Percentiles rank a stretch among this genome's conserved stretches.
Evolutionary conservation across 78 protist genomes (phyloP).

Genomic region (Guillardia theta): DNA sequence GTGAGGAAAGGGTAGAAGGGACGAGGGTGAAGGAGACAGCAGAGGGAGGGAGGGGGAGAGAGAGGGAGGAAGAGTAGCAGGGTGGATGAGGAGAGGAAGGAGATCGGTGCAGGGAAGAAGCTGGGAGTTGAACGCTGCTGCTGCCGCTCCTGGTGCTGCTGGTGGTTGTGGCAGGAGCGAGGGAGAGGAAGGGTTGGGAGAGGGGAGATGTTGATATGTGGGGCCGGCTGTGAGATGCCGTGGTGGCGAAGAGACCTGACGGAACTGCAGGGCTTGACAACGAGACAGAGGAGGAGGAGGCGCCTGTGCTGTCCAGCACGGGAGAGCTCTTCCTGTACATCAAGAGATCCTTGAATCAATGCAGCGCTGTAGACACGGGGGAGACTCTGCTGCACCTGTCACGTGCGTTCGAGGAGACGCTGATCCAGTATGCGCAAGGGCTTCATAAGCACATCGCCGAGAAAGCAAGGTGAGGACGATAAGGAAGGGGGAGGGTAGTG

Average conservation of each 20-base stretch:
- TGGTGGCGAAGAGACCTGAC: too few relatives aligned
- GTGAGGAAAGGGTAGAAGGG: not conserved
- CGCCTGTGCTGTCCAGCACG: not conserved
- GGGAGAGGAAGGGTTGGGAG: too few relatives aligned
- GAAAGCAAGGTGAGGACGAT: not conserved
- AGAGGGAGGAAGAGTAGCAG: not conserved
- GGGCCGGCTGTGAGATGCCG: too few relatives aligned
- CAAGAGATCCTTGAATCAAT: not conserved
- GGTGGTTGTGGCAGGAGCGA: too few relatives aligned
- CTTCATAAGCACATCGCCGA: not conserved
- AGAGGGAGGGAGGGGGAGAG: not conserved
- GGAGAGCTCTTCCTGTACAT: not conserved
- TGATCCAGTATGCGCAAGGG: conserved; percentile 1
- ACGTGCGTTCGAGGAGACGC: not conserved
- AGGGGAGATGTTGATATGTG: too few relatives aligned
- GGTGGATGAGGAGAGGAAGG: not conserved
- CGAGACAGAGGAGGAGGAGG: not conserved
- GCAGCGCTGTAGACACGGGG: not conserved
- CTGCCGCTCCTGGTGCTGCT: too few relatives aligned
- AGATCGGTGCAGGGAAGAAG: too few relatives aligned
- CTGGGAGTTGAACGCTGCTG: too few relatives aligned
- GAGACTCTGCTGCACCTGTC: not conserved
- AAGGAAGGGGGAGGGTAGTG: not conserved
- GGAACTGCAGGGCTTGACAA: too few relatives aligned
- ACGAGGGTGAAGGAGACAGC: not conserved